Evolutionary conservation across 768 basidiomycete species (phyloP).

Genomic region (Pisolithus tinctorius): DNA sequence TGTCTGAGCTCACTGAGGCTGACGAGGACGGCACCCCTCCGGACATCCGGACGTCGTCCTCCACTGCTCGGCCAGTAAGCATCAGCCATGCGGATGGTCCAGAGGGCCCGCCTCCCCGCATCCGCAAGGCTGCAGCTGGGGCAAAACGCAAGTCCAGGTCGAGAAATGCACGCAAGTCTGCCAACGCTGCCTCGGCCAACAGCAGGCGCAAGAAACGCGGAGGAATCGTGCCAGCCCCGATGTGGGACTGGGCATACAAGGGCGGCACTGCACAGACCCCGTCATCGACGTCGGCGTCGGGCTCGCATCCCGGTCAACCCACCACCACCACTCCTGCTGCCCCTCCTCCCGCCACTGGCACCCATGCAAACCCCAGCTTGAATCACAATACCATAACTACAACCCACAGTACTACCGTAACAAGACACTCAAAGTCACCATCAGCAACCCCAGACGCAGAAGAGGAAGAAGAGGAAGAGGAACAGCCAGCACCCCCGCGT

Average conservation of each 20-base stretch:
- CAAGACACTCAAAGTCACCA: background rate
- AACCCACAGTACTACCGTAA: conserved; percentile 1
- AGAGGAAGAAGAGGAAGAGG: conserved; percentile 36
- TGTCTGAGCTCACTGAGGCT: conserved; percentile 76
- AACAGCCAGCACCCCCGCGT: conserved; percentile 38
- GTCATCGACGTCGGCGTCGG: background rate
- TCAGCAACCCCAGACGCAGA: conserved; percentile 24
- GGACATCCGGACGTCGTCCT: conserved; percentile 13
- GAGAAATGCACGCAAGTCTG: conserved; percentile 2
- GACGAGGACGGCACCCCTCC: conserved; percentile 27
- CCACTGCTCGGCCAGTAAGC: conserved; percentile 21
- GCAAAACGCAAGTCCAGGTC: conserved; percentile 8
- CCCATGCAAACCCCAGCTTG: background rate
- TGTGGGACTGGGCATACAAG: conserved; percentile 83
- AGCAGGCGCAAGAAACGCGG: conserved; percentile 48
- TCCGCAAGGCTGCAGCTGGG: conserved; percentile 5
- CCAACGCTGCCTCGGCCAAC: conserved; percentile 6
- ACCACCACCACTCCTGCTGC: conserved; percentile 1
- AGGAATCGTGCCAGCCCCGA: conserved; percentile 68
- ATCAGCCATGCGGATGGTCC: conserved; percentile 9
- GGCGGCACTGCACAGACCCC: conserved; percentile 17
- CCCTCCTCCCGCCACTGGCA: conserved; percentile 4
- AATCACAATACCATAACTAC: conserved; percentile 3
- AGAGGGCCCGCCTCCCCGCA: conserved; percentile 11
- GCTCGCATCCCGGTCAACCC: background rate